Conservation (phyloP, 2,329 filamentous ascomycete genomes). For the Drechslera avenae region DNA sequence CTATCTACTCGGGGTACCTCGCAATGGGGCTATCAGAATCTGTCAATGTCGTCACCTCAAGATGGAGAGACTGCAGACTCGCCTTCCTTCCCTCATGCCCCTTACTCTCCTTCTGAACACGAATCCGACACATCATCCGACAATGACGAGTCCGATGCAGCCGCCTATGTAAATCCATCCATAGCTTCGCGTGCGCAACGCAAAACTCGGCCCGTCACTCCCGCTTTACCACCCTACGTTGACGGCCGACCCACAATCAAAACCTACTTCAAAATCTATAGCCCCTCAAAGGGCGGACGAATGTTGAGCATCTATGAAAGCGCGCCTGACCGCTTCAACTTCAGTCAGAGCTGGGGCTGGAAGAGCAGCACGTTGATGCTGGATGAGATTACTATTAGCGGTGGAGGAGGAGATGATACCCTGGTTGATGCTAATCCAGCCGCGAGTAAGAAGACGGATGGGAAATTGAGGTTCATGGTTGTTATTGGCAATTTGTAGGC, state of each 20-base stretch:
- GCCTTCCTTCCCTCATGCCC: constrained; percentile 24
- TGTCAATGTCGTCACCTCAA: constrained; percentile 21
- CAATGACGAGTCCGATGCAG: constrained; percentile 28
- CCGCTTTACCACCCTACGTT: constrained; percentile 60
- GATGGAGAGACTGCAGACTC: constrained; percentile 25
- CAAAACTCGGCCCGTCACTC: constrained; percentile 25
- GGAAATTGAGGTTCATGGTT: constrained; percentile 63
- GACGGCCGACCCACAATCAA: constrained; percentile 62
- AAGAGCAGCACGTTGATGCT: constrained; percentile 64
- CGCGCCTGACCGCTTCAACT: constrained; percentile 64
- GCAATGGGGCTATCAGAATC: constrained; percentile 16
- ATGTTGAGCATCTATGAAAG: constrained; percentile 65
- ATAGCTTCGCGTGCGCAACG: constrained; percentile 25
- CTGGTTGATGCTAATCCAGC: constrained; percentile 14
- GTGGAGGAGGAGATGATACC: constrained; percentile 24
- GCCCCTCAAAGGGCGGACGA: constrained; percentile 62
- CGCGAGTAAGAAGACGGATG: constrained; percentile 51
- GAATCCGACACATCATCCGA: constrained; percentile 35
- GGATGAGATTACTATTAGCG: constrained; percentile 50
- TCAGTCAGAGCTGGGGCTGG: constrained; percentile 66
- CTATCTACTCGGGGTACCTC: constrained; percentile 23
- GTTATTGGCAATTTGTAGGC: constrained; percentile 58
- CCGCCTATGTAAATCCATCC: constrained; percentile 35
- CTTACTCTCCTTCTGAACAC: constrained; percentile 27
- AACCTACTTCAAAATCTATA: constrained; percentile 67